Base-by-base conservation (phyloP, 441 rosid species). In the Eruca vesicaria region DNA sequence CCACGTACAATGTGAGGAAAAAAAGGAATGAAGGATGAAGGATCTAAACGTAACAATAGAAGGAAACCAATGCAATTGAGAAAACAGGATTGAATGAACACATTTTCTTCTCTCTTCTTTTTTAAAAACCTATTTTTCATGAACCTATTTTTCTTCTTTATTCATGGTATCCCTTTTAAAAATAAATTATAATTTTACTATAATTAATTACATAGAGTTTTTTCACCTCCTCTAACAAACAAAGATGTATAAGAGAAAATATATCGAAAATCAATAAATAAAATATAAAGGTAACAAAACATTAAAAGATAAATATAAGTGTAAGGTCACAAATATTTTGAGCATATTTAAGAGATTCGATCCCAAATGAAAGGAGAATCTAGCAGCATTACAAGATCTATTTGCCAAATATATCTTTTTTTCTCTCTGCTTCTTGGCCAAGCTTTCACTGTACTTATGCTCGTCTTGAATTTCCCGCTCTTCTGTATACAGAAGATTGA, bases 341-440 rank as follows among this genome's bases (percentile, higher is more conserved):
- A 70, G 71, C 75, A 70, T 70, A 56, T 31, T 5, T 62, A 33
- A 21, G 16, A 64, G 71, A 76, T 70, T 69, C 71, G 75, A 76
- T 70, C 74, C 75, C 66, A 70, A 69, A 31, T 26, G 75, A 69
- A 76, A 65, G 65, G 72, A 77, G 80, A 77, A 77, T 64, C 68
- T 65, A 69, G 70, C 62, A 77, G 62, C 76, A 71, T 60, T 64
- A 9, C 71, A 76, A 43, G 69, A 62, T 65, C 68, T 55, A 50
- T 68, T 10, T 62, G 36, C 55, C 56, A n/a, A 36, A 35, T 33
- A 66, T 23, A n/a, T 23, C 3, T 23, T 23, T 23, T 23, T 3
- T n/a, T 36, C 43, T 36, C 43, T 36, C 43, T 36, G n/a, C 43
- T 36, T 36, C 43, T 14, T 59, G 12, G 10, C 19, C 28, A 63